phyloP scores from a whole-genome alignment of 2,329 filamentous ascomycete species.

The Chaetomium strumarium region DNA sequence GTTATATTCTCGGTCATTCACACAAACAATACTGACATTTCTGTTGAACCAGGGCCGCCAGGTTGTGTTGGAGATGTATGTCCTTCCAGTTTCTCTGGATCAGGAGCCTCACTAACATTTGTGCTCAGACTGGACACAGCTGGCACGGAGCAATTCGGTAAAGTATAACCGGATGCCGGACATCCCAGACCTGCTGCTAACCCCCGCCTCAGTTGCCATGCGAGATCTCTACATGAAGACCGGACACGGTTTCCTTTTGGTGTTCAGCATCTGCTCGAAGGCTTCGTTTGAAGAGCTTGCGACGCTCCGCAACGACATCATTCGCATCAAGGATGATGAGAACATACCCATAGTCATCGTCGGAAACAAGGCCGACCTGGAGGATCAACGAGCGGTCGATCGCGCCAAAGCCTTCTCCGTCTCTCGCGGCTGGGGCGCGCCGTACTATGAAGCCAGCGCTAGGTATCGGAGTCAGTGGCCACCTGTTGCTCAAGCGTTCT shows the following conservation, averaged over 20 bases:
- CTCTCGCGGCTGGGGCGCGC: slow-evolving; percentile 81
- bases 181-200: slow-evolving; percentile 20
- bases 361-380: slow-evolving; percentile 85
- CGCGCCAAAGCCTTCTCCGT: slow-evolving; percentile 75
- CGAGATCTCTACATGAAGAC: slow-evolving; percentile 90
- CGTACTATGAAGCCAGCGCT: slow-evolving; percentile 87
- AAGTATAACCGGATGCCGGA: slow-evolving; percentile 28
- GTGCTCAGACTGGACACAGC: slow-evolving; percentile 70
- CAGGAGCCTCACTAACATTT: slow-evolving; percentile 24
- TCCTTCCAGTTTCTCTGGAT: slow-evolving; percentile 12
- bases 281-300: slow-evolving; percentile 78
- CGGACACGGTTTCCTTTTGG: slow-evolving; percentile 83
- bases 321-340: slow-evolving; percentile 84
- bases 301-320: slow-evolving; percentile 80
- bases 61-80: slow-evolving; percentile 84
- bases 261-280: slow-evolving; percentile 83
- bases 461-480: slow-evolving; percentile 57
- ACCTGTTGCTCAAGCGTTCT: neutral
- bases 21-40: slow-evolving; percentile 29
- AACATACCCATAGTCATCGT: slow-evolving; percentile 83
- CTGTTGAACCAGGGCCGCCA: slow-evolving; percentile 63
- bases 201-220: slow-evolving; percentile 48
- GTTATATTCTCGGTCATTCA: neutral
- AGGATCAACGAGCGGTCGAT: slow-evolving; percentile 75
- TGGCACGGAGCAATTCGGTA: slow-evolving; percentile 89